phyloP scores from a whole-genome alignment of 306 rosid genomes.

The Vachellia pachyceras region DNA sequence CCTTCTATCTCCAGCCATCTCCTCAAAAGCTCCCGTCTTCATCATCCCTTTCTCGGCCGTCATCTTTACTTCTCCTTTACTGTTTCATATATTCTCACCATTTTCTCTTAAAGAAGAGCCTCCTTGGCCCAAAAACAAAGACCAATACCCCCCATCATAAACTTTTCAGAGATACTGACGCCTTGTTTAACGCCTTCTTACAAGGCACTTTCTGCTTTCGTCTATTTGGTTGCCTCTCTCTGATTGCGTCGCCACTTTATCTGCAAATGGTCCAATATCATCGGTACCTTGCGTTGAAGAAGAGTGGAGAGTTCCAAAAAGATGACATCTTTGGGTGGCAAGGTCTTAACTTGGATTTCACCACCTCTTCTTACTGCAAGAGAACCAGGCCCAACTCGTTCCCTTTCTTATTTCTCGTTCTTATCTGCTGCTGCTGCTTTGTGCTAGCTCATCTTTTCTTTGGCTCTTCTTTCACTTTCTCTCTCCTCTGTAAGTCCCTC shows the following conservation, averaged over 20 bases:
- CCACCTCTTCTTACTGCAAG: slow-evolving; percentile 50
- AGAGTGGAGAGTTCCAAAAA: slow-evolving; percentile 30
- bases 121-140: neutral
- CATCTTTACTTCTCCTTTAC: too few relatives aligned
- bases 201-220: neutral
- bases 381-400: slow-evolving; percentile 65
- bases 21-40: too few relatives aligned
- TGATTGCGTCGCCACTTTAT: slow-evolving; percentile 2
- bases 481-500: slow-evolving; percentile 55
- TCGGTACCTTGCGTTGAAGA: slow-evolving; percentile 55
- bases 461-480: slow-evolving; percentile 40
- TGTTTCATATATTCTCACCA: neutral
- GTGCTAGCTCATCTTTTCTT: slow-evolving; percentile 62
- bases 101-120: slow-evolving; percentile 5
- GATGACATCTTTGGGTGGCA: slow-evolving; percentile 57
- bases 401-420: slow-evolving; percentile 49
- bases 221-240: neutral
- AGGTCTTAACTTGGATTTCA: slow-evolving; percentile 48
- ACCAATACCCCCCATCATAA: neutral
- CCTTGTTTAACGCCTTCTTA: neutral
- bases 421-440: slow-evolving; percentile 65
- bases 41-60: too few relatives aligned
- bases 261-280: slow-evolving; percentile 64
- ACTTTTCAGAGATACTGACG: neutral
- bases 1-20: too few relatives aligned